Percentiles rank a stretch among this genome's conserved stretches.
phyloP scores from a whole-genome alignment of 257 asterid species.

The Solanum sitiens region DNA sequence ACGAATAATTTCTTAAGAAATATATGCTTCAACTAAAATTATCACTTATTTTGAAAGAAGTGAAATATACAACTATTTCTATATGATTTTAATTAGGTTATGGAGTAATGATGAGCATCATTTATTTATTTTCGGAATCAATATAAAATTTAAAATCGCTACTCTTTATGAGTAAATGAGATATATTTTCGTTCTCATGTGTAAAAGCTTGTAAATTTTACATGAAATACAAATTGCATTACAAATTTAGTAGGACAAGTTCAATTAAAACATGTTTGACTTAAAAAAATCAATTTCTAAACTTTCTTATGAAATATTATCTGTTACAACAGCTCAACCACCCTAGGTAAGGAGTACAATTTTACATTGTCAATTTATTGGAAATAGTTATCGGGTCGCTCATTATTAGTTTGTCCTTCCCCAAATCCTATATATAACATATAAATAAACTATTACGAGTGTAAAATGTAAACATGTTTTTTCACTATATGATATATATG shows the following conservation, averaged over 20 bases:
- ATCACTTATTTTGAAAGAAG: neutral
- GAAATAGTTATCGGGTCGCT: neutral
- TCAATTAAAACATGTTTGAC: accelerated
- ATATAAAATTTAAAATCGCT: too few species aligned
- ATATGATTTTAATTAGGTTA: neutral
- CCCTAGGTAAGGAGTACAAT: neutral
- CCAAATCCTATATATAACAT: neutral
- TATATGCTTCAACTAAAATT: too few species aligned
- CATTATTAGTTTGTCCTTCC: neutral
- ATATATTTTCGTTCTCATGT: neutral
- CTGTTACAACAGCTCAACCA: neutral
- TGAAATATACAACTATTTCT: neutral
- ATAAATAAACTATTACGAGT: neutral
- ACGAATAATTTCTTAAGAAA: neutral
- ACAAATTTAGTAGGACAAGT: accelerated
- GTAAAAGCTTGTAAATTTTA: neutral
- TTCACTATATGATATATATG: neutral
- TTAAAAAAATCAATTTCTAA: neutral
- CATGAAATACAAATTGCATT: neutral
- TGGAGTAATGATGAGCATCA: neutral
- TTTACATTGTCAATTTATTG: neutral
- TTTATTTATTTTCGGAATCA: neutral
- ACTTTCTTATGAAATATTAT: accelerated
- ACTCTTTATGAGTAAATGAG: neutral
- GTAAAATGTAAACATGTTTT: neutral